A percentile compares a stretch with the other conserved stretches of the same genome.
Evolutionary conservation across 495 filamentous ascomycete genomes (phyloP).

Genomic region (Xylaria telfairii): DNA sequence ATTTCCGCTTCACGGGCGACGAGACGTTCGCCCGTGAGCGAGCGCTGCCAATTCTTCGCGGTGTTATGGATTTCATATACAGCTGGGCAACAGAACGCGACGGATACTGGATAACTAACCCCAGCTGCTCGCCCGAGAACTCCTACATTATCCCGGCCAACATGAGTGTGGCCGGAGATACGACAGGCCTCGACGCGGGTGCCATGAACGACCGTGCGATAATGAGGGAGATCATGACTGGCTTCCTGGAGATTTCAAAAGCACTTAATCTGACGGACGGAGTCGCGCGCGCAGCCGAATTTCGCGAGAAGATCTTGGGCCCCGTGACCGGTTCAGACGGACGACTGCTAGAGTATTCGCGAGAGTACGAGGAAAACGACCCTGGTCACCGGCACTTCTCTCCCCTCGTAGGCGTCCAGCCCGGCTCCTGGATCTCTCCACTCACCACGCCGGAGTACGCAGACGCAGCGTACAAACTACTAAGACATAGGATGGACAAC

Average conservation of each 20-base stretch:
- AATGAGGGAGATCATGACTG: background rate
- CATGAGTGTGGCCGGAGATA: background rate
- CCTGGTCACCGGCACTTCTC: constrained; percentile 51
- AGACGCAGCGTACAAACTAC: constrained; percentile 7
- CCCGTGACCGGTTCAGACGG: constrained; percentile 26
- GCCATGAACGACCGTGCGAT: background rate
- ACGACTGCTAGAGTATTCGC: constrained; percentile 51
- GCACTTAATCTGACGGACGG: background rate
- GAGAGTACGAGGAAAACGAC: constrained; percentile 49
- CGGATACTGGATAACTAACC: background rate
- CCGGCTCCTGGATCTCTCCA: constrained; percentile 34
- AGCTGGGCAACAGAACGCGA: constrained; percentile 3
- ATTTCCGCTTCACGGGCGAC: constrained; percentile 50
- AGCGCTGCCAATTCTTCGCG: constrained; percentile 29
- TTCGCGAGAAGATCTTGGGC: background rate
- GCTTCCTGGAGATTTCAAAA: background rate
- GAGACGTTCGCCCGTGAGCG: constrained; percentile 41
- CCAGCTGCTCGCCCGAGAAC: constrained; percentile 10
- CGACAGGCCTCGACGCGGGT: background rate
- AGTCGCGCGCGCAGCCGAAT: background rate
- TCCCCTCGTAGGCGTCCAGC: constrained; percentile 48
- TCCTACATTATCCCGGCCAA: background rate
- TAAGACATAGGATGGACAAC: constrained; percentile 14
- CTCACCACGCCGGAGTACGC: constrained; percentile 22
- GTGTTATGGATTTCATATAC: background rate